Conservation (phyloP, 2,329 filamentous ascomycete genomes). For the Clarireedia paspali region DNA sequence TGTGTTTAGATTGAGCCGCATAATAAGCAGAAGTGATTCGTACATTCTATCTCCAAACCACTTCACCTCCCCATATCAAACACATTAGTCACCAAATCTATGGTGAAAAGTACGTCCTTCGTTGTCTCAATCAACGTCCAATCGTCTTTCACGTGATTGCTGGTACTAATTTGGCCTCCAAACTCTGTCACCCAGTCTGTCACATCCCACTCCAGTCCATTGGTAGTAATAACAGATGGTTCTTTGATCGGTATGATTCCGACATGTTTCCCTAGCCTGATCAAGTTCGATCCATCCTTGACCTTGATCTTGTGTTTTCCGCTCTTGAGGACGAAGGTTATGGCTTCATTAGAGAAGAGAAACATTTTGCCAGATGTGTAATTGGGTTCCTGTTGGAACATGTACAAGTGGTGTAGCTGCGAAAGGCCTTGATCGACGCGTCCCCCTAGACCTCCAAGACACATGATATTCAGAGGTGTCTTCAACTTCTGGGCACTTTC, state of each 20-base stretch:
- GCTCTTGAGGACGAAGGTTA: constrained; percentile 72
- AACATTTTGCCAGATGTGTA: constrained; percentile 56
- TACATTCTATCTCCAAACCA: not conserved
- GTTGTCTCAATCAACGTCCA: constrained; percentile 54
- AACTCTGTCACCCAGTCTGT: constrained; percentile 70
- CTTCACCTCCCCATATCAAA: not conserved
- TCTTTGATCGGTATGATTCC: constrained; percentile 81
- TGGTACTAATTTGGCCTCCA: constrained; percentile 68
- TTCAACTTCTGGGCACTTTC: constrained; percentile 14
- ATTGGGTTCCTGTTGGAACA: constrained; percentile 45
- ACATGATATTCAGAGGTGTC: constrained; percentile 55
- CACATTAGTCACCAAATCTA: constrained; percentile 40
- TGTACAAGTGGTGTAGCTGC: constrained; percentile 76
- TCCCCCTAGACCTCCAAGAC: constrained; percentile 78
- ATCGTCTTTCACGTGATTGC: constrained; percentile 64
- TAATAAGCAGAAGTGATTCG: too few relatives aligned
- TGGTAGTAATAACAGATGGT: constrained; percentile 69
- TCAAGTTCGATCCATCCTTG: constrained; percentile 12
- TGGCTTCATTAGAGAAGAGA: constrained; percentile 68
- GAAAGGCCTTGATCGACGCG: constrained; percentile 89
- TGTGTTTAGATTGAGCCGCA: too few relatives aligned
- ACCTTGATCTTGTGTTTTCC: constrained; percentile 63
- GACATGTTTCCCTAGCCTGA: constrained; percentile 55
- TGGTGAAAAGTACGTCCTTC: constrained; percentile 64
- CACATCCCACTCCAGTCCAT: constrained; percentile 88